Percentiles rank a stretch among this genome's conserved stretches.
phyloP scores from a whole-genome alignment of 495 filamentous ascomycete species.

The Penicillium goetzii region DNA sequence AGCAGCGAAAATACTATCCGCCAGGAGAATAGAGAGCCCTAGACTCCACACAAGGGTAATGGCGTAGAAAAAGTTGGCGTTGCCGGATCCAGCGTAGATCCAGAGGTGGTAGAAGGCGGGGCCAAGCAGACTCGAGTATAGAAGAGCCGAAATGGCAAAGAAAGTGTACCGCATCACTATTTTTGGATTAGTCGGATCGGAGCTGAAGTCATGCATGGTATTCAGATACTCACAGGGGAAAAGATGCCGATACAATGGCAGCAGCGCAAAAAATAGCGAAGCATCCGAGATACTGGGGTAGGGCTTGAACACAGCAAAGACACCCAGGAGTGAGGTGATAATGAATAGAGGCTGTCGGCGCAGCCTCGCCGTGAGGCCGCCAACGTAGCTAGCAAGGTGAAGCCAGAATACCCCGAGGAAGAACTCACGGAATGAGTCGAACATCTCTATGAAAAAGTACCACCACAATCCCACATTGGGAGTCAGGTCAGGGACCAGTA shows the following conservation, averaged over 20 bases:
- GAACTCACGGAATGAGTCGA: conserved; percentile 95
- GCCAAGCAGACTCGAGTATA: conserved; percentile 86
- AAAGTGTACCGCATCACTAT: conserved; percentile 92
- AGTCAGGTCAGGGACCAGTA: conserved; percentile 89
- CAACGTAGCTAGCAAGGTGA: conserved; percentile 86
- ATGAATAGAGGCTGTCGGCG: conserved; percentile 85
- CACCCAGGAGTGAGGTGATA: conserved; percentile 76
- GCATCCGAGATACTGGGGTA: conserved; percentile 92
- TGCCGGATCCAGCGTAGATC: conserved; percentile 97
- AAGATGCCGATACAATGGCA: conserved; percentile 90
- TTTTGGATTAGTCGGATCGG: conserved; percentile 21
- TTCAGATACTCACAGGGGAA: conserved; percentile 71
- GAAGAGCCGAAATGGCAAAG: conserved; percentile 74
- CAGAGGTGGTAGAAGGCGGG: conserved; percentile 97
- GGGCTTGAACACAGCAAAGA: conserved; percentile 92
- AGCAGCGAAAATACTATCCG: conserved; percentile 84
- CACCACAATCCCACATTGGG: conserved; percentile 98
- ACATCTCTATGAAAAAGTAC: conserved; percentile 99
- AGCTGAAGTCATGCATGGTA: background rate
- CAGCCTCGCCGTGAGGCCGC: conserved; percentile 77
- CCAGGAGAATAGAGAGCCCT: conserved; percentile 77
- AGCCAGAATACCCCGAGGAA: conserved; percentile 98
- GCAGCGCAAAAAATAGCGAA: conserved; percentile 76
- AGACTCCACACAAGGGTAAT: conserved; percentile 98
- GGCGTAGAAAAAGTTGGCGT: conserved; percentile 99